phyloP scores from a whole-genome alignment of 164 flowering plant genomes.

The Cinnamomum micranthum region DNA sequence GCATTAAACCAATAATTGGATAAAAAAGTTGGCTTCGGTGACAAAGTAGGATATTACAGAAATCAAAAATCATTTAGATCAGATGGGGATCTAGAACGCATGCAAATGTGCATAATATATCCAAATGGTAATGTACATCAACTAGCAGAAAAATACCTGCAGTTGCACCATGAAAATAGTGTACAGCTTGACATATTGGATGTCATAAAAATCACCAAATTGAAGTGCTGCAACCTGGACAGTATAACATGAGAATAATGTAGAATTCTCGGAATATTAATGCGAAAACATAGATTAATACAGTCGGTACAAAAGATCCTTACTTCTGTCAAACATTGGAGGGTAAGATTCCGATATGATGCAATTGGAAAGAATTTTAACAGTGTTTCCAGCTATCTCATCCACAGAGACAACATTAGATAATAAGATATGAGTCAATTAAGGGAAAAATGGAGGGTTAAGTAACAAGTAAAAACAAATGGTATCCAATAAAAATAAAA shows the following conservation, averaged over 20 bases:
- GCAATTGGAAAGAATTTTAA: constrained; percentile 77
- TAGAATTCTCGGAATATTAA: neutral
- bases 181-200: constrained; percentile 81
- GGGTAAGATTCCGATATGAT: constrained; percentile 84
- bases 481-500: neutral
- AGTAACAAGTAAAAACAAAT: neutral
- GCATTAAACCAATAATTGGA: neutral
- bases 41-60: neutral
- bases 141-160: constrained; percentile 48
- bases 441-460: neutral
- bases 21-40: neutral
- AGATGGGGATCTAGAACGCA: neutral
- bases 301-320: neutral
- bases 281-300: neutral
- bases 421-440: neutral
- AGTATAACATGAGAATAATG: neutral
- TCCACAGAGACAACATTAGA: constrained; percentile 1
- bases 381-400: constrained; percentile 79
- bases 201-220: constrained; percentile 78
- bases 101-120: neutral
- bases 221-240: constrained; percentile 84
- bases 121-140: neutral
- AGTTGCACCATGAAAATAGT: constrained; percentile 78
- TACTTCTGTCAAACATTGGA: constrained; percentile 95
- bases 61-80: neutral